phyloP scores from a whole-genome alignment of 2,329 filamentous ascomycete genomes.

The Venturia pyrina region DNA sequence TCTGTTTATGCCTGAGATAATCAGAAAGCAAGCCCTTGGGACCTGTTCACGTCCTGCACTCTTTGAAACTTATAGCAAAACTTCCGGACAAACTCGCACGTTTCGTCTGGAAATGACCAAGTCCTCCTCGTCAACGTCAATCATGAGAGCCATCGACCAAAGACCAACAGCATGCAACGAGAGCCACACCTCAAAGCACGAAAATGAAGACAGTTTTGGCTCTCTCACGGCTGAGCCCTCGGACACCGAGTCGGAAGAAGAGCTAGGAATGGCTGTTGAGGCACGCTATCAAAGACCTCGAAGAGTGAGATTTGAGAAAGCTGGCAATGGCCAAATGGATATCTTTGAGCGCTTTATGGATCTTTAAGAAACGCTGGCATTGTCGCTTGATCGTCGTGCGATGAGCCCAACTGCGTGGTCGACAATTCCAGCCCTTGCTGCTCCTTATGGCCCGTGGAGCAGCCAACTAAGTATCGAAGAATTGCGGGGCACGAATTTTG shows the following conservation, averaged over 20 bases:
- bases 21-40: no score
- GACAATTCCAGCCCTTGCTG: not conserved
- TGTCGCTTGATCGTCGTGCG: not conserved
- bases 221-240: not conserved
- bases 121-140: not conserved
- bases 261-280: not conserved
- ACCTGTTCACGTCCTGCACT: no score
- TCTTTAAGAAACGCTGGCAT: not conserved
- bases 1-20: no score
- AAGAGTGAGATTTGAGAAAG: not conserved
- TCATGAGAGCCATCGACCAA: not conserved
- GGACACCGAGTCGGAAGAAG: not conserved
- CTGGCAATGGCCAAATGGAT: not conserved
- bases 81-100: not conserved
- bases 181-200: not conserved
- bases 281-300: not conserved
- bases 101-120: not conserved
- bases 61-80: not conserved
- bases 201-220: not conserved
- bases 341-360: not conserved
- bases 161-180: not conserved
- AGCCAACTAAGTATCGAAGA: not conserved
- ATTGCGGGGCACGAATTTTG: not conserved
- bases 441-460: not conserved
- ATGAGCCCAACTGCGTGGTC: not conserved